Evolutionary conservation across 495 filamentous ascomycete species (phyloP).

Genomic region (Penicillium paxilli): DNA sequence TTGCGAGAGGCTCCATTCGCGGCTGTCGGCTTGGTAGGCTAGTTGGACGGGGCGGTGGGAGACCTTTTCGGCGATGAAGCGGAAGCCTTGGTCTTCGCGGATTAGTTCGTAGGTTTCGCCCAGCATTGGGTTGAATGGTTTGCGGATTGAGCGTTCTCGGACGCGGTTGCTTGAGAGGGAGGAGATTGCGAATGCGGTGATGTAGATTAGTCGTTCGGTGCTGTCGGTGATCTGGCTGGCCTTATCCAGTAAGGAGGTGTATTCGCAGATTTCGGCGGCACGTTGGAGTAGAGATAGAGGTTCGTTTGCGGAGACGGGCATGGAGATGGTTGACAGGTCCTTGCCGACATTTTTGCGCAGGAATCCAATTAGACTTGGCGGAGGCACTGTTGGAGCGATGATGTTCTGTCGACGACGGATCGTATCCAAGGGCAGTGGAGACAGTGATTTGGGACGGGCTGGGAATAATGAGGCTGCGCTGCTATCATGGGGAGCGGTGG

Average conservation of each 20-base stretch:
- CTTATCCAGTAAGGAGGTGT: conserved; percentile 77
- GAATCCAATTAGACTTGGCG: conserved; percentile 90
- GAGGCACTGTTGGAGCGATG: conserved; percentile 66
- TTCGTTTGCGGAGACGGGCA: conserved; percentile 97
- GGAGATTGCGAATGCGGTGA: conserved; percentile 89
- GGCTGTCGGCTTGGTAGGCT: conserved; percentile 87
- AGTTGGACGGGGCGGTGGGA: conserved; percentile 88
- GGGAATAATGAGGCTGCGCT: conserved; percentile 65
- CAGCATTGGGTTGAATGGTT: conserved; percentile 97
- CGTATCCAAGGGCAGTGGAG: conserved; percentile 70
- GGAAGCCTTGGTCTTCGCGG: conserved; percentile 83
- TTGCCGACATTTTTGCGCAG: conserved; percentile 98
- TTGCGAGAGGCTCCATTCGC: conserved; percentile 81
- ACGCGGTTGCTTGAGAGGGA: conserved; percentile 74
- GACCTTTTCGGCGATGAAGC: conserved; percentile 91
- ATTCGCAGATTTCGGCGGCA: conserved; percentile 85
- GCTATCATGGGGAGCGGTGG: conserved; percentile 34
- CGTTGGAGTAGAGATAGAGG: conserved; percentile 86
- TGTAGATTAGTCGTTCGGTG: conserved; percentile 72
- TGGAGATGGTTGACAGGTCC: conserved; percentile 90
- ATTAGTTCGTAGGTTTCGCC: conserved; percentile 95
- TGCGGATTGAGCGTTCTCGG: conserved; percentile 89
- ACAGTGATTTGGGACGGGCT: conserved; percentile 66
- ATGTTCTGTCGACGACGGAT: conserved; percentile 72
- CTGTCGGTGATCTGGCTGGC: conserved; percentile 59